phyloP scores from a whole-genome alignment of 208 protist species.

The Leishmania gerbilli region DNA sequence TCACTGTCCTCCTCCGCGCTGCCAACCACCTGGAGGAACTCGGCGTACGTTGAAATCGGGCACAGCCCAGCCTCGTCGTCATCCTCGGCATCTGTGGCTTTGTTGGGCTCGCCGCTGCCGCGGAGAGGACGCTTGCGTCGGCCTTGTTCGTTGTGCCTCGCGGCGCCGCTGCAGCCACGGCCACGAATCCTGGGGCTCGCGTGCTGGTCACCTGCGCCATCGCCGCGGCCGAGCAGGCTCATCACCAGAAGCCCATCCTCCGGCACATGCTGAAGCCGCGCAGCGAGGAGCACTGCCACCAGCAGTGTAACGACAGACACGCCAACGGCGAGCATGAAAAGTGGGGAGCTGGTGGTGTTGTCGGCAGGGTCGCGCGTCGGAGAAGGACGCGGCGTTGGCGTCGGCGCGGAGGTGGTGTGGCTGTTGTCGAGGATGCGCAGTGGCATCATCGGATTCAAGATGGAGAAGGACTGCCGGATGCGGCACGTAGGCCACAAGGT shows the following conservation, averaged over 20 bases:
- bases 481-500: conserved; percentile 21
- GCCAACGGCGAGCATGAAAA: conserved; percentile 30
- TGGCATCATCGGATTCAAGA: conserved; percentile 37
- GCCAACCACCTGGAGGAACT: conserved; percentile 10
- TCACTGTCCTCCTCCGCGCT: conserved; percentile 15
- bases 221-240: conserved; percentile 6
- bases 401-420: conserved; percentile 1
- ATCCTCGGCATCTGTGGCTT: not conserved
- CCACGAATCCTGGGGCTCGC: not conserved
- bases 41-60: not conserved
- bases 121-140: not conserved
- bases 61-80: not conserved
- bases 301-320: conserved; percentile 35
- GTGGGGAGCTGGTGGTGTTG: conserved; percentile 17
- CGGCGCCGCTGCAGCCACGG: not conserved
- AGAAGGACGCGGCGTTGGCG: conserved; percentile 20
- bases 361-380: conserved; percentile 31
- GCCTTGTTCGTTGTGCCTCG: not conserved
- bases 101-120: not conserved
- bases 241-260: conserved; percentile 29
- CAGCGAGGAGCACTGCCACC: conserved; percentile 35
- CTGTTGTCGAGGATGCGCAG: conserved; percentile 31
- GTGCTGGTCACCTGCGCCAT: not conserved
- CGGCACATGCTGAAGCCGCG: conserved; percentile 33
- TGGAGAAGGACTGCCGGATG: conserved; percentile 21